Evolutionary conservation across 2,329 filamentous ascomycete species (phyloP).

Genomic region (Sporothrix sp.): DNA sequence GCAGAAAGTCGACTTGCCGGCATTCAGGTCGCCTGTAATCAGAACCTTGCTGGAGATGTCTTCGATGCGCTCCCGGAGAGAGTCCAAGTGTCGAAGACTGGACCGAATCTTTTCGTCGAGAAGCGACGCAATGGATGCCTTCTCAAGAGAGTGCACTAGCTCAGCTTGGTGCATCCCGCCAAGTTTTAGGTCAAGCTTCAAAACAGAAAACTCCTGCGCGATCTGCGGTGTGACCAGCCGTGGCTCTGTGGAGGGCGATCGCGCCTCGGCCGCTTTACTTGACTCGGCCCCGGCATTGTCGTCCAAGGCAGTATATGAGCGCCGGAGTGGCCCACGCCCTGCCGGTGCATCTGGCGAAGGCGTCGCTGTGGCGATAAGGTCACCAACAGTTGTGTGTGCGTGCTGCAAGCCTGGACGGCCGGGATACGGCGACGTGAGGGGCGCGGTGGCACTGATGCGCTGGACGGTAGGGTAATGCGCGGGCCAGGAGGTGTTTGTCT

Average conservation of each 20-base stretch:
- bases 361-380: constrained; percentile 22
- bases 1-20: constrained; percentile 97
- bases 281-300: constrained; percentile 56
- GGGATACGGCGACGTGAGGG: constrained; percentile 33
- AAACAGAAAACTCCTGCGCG: constrained; percentile 86
- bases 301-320: constrained; percentile 64
- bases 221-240: constrained; percentile 85
- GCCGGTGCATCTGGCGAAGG: background rate
- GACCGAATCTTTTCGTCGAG: constrained; percentile 90
- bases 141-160: constrained; percentile 88
- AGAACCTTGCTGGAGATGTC: constrained; percentile 96
- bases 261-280: constrained; percentile 58
- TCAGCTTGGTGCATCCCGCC: constrained; percentile 79
- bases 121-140: constrained; percentile 78
- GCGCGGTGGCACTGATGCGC: constrained; percentile 38
- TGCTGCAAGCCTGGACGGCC: constrained; percentile 54
- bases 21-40: constrained; percentile 91
- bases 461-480: constrained; percentile 88
- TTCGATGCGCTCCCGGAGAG: constrained; percentile 85
- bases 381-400: constrained; percentile 49
- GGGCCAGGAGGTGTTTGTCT: constrained; percentile 87
- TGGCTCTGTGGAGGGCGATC: constrained; percentile 49
- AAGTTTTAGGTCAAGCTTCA: constrained; percentile 91
- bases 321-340: constrained; percentile 29
- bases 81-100: constrained; percentile 81